Conservation (phyloP, 495 filamentous ascomycete genomes). For the Xylaria intraflava region DNA sequence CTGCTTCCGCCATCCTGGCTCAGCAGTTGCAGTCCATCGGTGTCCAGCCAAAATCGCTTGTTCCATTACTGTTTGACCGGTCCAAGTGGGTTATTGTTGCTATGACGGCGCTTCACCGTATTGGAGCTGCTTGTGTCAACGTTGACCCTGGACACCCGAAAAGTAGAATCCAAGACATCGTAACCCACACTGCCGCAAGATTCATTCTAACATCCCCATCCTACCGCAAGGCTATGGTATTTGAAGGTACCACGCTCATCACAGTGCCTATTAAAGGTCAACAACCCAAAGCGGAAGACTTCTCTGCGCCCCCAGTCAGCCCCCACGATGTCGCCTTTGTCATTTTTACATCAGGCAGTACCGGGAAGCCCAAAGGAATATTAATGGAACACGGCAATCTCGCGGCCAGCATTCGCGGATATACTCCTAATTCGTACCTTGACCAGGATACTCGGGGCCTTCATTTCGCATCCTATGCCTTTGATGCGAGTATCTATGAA, state of each 20-base stretch:
- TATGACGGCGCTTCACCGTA: slow-evolving; percentile 41
- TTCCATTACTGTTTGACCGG: slow-evolving; percentile 54
- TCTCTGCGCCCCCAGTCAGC: neutral
- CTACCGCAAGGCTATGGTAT: neutral
- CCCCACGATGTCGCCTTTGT: slow-evolving; percentile 38
- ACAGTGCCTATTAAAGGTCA: neutral
- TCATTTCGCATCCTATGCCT: slow-evolving; percentile 53
- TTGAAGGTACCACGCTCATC: neutral
- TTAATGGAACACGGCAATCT: slow-evolving; percentile 41
- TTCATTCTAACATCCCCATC: neutral
- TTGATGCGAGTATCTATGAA: slow-evolving; percentile 49
- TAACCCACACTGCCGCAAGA: slow-evolving; percentile 13
- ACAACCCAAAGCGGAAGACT: neutral
- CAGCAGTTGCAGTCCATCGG: slow-evolving; percentile 29
- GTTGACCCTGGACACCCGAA: slow-evolving; percentile 20
- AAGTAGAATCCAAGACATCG: slow-evolving; percentile 28
- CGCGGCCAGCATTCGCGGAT: slow-evolving; percentile 25
- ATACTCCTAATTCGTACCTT: slow-evolving; percentile 24
- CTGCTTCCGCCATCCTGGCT: slow-evolving; percentile 25
- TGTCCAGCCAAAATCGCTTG: slow-evolving; percentile 43
- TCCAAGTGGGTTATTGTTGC: slow-evolving; percentile 50
- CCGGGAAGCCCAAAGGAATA: slow-evolving; percentile 31
- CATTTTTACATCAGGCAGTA: slow-evolving; percentile 23
- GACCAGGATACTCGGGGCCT: slow-evolving; percentile 34
- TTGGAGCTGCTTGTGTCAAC: slow-evolving; percentile 28